phyloP scores from a whole-genome alignment of 257 asterid species.

The Solanum habrochaites region DNA sequence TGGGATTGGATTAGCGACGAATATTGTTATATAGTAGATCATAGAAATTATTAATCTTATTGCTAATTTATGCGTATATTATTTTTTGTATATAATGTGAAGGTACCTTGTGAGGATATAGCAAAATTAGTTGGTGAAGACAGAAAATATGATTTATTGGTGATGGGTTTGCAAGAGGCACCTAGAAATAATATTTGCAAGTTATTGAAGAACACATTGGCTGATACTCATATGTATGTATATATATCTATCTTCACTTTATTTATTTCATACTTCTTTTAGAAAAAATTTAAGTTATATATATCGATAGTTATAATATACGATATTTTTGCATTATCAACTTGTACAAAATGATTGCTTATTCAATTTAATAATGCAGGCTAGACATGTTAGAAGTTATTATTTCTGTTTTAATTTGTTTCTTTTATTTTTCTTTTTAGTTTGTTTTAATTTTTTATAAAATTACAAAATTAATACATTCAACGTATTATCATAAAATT shows the following conservation, averaged over 20 bases:
- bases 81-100: background rate
- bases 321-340: background rate
- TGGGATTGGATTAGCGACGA: background rate
- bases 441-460: too few species aligned
- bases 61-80: background rate
- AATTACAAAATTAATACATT: background rate
- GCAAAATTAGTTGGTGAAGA: conserved; percentile 34
- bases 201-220: conserved; percentile 29
- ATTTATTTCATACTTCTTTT: background rate
- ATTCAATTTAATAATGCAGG: background rate
- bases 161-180: conserved; percentile 66
- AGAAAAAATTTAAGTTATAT: background rate
- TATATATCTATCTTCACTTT: background rate
- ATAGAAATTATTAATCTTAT: background rate
- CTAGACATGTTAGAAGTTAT: background rate
- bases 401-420: too few species aligned
- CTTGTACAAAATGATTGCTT: background rate
- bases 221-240: conserved; percentile 40
- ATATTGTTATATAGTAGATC: background rate
- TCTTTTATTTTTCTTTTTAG: too few species aligned
- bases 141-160: conserved; percentile 42
- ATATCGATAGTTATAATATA: background rate
- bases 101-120: conserved; percentile 44
- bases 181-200: conserved; percentile 29
- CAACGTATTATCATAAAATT: too few species aligned